These are phyloP conservation scores for Blepharisma japonicum DNA, from an alignment of 73 alveolate species.

Conservation along the genomic window DNA sequence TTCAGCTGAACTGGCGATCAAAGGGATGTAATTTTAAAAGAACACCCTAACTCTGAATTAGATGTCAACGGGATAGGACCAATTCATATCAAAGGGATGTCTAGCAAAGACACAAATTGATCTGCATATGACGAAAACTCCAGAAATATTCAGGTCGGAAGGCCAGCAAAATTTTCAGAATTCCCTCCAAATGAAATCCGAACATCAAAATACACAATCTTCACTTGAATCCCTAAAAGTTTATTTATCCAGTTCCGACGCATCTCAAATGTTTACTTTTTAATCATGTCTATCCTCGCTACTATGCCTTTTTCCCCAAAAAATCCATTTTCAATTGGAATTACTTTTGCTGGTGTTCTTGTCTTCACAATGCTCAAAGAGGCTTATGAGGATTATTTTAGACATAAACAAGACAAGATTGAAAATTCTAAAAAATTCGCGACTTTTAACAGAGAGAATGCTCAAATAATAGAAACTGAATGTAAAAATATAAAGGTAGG, in stretches of 20 bases:
- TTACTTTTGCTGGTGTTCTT: constrained; percentile 65
- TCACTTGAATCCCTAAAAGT: constrained; percentile 79
- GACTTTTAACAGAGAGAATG: constrained; percentile 26
- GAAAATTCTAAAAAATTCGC: constrained; percentile 36
- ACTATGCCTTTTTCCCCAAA: constrained; percentile 91
- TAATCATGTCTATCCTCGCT: constrained; percentile 65
- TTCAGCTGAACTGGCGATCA: no score
- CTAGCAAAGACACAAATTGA: no score
- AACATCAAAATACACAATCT: constrained; percentile 82
- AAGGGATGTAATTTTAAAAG: no score
- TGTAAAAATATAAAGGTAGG: constrained; percentile 47
- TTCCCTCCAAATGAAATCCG: constrained; percentile 50
- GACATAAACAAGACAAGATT: constrained; percentile 42
- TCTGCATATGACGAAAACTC: no score
- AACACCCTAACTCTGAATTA: no score
- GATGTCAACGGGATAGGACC: no score
- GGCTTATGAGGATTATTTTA: constrained; percentile 44
- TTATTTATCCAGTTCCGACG: constrained; percentile 70
- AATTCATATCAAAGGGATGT: no score
- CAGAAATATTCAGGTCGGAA: no score
- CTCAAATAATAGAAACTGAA: neutral
- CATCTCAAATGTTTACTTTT: constrained; percentile 75
- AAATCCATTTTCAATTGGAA: constrained; percentile 85
- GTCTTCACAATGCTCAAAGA: constrained; percentile 54
- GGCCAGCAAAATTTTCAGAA: neutral